Evolutionary conservation across 2,329 filamentous ascomycete species (phyloP).

Genomic region (Neopestalotiopsis clavispora): DNA sequence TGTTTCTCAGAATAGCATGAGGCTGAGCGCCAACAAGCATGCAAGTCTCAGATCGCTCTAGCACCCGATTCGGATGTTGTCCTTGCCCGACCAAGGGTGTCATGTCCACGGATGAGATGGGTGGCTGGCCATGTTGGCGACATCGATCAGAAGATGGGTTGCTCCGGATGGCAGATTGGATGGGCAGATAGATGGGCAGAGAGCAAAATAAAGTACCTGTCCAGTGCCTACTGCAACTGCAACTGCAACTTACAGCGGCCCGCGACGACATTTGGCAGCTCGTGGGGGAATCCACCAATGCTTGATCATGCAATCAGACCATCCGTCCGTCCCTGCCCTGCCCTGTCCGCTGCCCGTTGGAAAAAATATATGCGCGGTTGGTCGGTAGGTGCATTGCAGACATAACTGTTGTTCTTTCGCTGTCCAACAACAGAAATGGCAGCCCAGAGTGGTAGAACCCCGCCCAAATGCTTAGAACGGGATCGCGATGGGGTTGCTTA

Average conservation of each 20-base stretch:
- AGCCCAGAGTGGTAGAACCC: neutral
- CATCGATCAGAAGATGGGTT: neutral
- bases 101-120: neutral
- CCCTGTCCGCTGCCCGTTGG: neutral
- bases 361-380: neutral
- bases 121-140: neutral
- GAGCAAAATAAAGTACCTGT: no score
- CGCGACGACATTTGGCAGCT: neutral
- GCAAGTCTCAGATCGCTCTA: neutral
- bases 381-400: neutral
- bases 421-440: neutral
- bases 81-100: neutral
- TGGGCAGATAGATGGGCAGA: neutral
- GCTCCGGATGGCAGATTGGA: no score
- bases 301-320: neutral
- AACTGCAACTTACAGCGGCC: neutral
- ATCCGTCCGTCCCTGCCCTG: neutral
- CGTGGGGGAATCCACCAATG: neutral
- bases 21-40: neutral
- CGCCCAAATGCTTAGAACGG: neutral
- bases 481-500: slow-evolving; percentile 3
- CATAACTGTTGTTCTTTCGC: neutral
- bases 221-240: no score
- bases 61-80: neutral
- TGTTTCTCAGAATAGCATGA: neutral